A percentile compares a stretch with the other conserved stretches of the same genome.
phyloP scores from a whole-genome alignment of 352 stramenopile species.

The Phytophthora fragariaefolia region DNA sequence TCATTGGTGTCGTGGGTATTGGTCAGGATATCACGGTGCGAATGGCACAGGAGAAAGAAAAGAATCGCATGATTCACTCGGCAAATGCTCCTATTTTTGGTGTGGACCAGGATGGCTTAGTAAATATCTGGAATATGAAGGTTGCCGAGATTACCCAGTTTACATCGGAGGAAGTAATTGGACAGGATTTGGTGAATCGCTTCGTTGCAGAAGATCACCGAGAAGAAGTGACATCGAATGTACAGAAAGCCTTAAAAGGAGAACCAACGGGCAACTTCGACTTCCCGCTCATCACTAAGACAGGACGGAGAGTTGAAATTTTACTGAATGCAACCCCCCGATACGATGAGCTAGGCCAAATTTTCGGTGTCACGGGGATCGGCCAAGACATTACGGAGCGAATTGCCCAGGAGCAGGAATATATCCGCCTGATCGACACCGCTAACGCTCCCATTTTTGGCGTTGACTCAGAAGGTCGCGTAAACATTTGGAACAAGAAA shows the following conservation, averaged over 20 bases:
- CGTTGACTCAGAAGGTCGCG: slow-evolving; percentile 62
- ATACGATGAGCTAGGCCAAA: slow-evolving; percentile 57
- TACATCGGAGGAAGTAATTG: slow-evolving; percentile 77
- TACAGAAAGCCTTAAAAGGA: slow-evolving; percentile 51
- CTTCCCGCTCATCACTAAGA: slow-evolving; percentile 61
- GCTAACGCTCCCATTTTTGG: slow-evolving; percentile 63
- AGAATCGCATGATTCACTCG: slow-evolving; percentile 65
- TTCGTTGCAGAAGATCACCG: slow-evolving; percentile 45
- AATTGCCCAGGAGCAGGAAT: slow-evolving; percentile 31
- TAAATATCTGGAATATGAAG: slow-evolving; percentile 82
- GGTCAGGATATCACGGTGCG: slow-evolving; percentile 62
- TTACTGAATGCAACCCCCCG: slow-evolving; percentile 69
- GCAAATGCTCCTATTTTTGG: slow-evolving; percentile 73
- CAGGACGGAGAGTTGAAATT: slow-evolving; percentile 45
- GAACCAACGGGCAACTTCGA: slow-evolving; percentile 79
- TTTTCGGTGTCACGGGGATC: slow-evolving; percentile 60
- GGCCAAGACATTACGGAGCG: slow-evolving; percentile 31
- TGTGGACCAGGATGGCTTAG: slow-evolving; percentile 55
- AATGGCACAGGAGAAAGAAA: slow-evolving; percentile 72
- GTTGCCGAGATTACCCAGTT: slow-evolving; percentile 78
- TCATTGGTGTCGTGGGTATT: slow-evolving; percentile 58
- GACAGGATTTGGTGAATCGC: slow-evolving; percentile 64
- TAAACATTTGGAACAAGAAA: slow-evolving; percentile 91
- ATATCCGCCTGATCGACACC: slow-evolving; percentile 40
- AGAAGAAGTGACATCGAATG: slow-evolving; percentile 15